Percentiles rank a stretch among this genome's conserved stretches.
Evolutionary conservation across 2,329 filamentous ascomycete genomes (phyloP).

Genomic region (Aspergillus quadricinctus): DNA sequence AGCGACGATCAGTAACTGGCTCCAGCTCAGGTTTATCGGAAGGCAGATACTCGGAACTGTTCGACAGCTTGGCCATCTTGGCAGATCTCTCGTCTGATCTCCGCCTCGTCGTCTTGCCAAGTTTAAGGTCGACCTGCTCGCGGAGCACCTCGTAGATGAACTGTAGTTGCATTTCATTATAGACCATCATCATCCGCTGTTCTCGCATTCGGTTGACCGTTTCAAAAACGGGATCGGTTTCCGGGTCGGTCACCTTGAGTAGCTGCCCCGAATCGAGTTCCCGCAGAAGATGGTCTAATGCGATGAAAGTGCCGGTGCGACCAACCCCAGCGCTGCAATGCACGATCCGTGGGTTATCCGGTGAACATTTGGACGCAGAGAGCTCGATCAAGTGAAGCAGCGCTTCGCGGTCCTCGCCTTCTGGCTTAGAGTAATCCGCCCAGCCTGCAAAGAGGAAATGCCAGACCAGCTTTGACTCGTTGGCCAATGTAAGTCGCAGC

Average conservation of each 20-base stretch:
- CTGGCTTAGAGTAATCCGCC: slow-evolving; percentile 85
- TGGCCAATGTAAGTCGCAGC: slow-evolving; percentile 50
- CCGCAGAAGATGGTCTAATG: slow-evolving; percentile 82
- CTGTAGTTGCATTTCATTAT: slow-evolving; percentile 74
- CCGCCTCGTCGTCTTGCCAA: slow-evolving; percentile 24
- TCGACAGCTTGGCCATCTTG: slow-evolving; percentile 32
- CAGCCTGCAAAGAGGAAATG: slow-evolving; percentile 83
- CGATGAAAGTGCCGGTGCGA: slow-evolving; percentile 91
- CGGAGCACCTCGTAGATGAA: slow-evolving; percentile 87
- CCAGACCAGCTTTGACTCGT: slow-evolving; percentile 64
- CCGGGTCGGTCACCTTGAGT: slow-evolving; percentile 42
- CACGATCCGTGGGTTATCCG: slow-evolving; percentile 70
- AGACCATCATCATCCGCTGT: slow-evolving; percentile 94
- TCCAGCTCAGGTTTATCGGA: slow-evolving; percentile 36
- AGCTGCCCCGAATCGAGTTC: slow-evolving; percentile 75
- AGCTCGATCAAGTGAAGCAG: slow-evolving; percentile 49
- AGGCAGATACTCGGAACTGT: slow-evolving; percentile 25
- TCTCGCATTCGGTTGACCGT: slow-evolving; percentile 77
- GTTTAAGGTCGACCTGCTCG: slow-evolving; percentile 45
- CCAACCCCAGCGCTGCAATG: slow-evolving; percentile 92
- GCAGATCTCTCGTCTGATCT: slow-evolving; percentile 29
- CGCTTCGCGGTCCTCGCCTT: slow-evolving; percentile 48
- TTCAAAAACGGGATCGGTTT: slow-evolving; percentile 66
- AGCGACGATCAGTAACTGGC: slow-evolving; percentile 17
- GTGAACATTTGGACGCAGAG: slow-evolving; percentile 41